phyloP scores from a whole-genome alignment of 805 yeast species.

The Candida odintsovae region DNA sequence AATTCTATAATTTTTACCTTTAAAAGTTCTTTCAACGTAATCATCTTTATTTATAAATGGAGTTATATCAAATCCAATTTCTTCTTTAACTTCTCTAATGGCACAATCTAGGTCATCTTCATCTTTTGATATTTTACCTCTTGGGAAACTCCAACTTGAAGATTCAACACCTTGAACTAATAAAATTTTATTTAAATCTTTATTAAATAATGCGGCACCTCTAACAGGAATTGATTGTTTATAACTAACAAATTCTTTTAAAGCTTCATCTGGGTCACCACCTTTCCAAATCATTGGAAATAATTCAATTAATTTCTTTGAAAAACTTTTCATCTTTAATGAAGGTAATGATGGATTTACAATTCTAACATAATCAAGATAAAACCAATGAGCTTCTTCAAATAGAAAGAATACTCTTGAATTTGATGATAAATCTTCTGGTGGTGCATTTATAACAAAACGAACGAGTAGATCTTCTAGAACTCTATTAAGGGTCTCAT shows the following conservation, averaged over 20 bases:
- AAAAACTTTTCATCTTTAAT: constrained; percentile 71
- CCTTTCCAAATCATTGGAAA: constrained; percentile 82
- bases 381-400: constrained; percentile 98
- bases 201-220: constrained; percentile 86
- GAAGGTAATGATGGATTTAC: constrained; percentile 72
- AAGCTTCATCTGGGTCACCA: constrained; percentile 74
- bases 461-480: constrained; percentile 85
- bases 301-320: constrained; percentile 56
- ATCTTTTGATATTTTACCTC: constrained; percentile 93
- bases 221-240: constrained; percentile 91
- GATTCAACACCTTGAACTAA: constrained; percentile 83
- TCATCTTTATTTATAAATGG: constrained; percentile 63
- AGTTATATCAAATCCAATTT: constrained; percentile 83
- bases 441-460: constrained; percentile 86
- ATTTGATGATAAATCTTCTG: constrained; percentile 77
- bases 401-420: constrained; percentile 86
- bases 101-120: constrained; percentile 90
- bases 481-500: constrained; percentile 64
- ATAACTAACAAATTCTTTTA: constrained; percentile 74
- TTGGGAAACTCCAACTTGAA: constrained; percentile 89
- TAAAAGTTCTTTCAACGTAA: constrained; percentile 72
- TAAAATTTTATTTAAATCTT: constrained; percentile 60
- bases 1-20: constrained; percentile 81
- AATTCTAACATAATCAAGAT: constrained; percentile 73
- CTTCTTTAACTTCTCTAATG: constrained; percentile 85